Base-by-base conservation (phyloP, 164 flowering plant species). In the Tetrastigma voinierianum region DNA sequence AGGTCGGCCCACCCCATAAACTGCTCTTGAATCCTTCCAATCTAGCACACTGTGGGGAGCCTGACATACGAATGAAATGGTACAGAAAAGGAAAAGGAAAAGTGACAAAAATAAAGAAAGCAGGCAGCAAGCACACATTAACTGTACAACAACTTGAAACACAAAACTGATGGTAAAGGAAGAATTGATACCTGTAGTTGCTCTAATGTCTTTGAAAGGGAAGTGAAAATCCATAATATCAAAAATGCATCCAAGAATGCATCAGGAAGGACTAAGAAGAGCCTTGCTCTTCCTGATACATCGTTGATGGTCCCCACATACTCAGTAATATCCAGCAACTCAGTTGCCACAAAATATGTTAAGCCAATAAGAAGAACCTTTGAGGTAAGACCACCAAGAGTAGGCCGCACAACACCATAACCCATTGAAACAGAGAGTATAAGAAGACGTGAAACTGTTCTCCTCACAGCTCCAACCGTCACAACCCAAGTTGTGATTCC, bases 321-420 rank as follows among this genome's bases (percentile, higher is more conserved):
- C 81, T 95, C 99, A 2, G 96, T 79, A 64, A 95, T 83, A 73
- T 90, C 86, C 59, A 95, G 85, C 74, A 86, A 72, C 79, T 89
- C 97, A 32, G 96, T 77, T 61, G 99, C 96, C 75, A 95, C 10
- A 71, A 95, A 92, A 65, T 87, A 95, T 47, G 97, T 95, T 25
- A 70, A 19, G 51, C 99, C 99, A 72, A 95, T 79, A 62, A 95
- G 86, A 74, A 90, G 73, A 71, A 95, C 97, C 77, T 95, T 95
- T 21, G 94, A 75, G 55, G 97, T 92, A 66, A 95, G 89, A 51
- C 97, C 98, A 61, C 98, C 98, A 57, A 95, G 94, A 32, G 97
- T 95, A 40, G 98, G 97, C 49, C 93, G 83, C 61, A 95, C 90
- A 68, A 95, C 98, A 57, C 98, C 97, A 73, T 85, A 91, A 1